phyloP scores from a whole-genome alignment of 2,329 filamentous ascomycete species.

The Colletotrichum sansevieriae region DNA sequence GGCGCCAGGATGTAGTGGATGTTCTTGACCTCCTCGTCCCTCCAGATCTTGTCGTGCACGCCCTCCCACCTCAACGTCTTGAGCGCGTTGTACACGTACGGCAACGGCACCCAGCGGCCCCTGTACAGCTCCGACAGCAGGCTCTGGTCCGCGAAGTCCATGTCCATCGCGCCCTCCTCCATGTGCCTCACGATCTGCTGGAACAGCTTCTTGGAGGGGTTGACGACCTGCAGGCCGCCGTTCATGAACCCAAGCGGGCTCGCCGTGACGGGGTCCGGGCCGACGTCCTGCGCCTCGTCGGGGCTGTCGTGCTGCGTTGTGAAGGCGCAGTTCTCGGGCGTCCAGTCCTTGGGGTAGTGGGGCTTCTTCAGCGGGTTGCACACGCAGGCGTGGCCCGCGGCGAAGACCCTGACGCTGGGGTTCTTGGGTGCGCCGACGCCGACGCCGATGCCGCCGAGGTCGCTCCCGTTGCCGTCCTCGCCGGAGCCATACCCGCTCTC shows the following conservation, averaged over 20 bases:
- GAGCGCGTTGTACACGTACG: conserved; percentile 73
- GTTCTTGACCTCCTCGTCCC: conserved; percentile 70
- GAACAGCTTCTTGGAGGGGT: conserved; percentile 63
- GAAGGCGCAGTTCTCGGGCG: conserved; percentile 69
- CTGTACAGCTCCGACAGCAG: conserved; percentile 68
- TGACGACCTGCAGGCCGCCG: conserved; percentile 69
- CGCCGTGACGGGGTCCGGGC: conserved; percentile 56
- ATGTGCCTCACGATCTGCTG: conserved; percentile 65
- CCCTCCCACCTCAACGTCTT: conserved; percentile 69
- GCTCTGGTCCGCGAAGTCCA: conserved; percentile 72
- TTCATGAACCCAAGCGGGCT: conserved; percentile 67
- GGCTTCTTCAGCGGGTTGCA: conserved; percentile 85
- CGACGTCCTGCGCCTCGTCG: conserved; percentile 59
- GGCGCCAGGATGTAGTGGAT: conserved; percentile 72
- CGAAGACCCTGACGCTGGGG: conserved; percentile 72
- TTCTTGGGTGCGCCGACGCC: conserved; percentile 27
- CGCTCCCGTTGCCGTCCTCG: conserved; percentile 13
- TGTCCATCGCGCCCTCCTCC: conserved; percentile 58
- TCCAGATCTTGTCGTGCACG: conserved; percentile 69
- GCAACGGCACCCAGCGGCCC: conserved; percentile 68
- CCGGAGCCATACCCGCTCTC: conserved; percentile 26
- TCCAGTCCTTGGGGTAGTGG: conserved; percentile 83
- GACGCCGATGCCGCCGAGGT: conserved; percentile 16
- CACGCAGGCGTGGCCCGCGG: conserved; percentile 85
- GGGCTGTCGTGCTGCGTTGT: conserved; percentile 65